A percentile compares a stretch with the other conserved stretches of the same genome.
phyloP scores from a whole-genome alignment of 306 rosid genomes.

The Benincasa hispida region DNA sequence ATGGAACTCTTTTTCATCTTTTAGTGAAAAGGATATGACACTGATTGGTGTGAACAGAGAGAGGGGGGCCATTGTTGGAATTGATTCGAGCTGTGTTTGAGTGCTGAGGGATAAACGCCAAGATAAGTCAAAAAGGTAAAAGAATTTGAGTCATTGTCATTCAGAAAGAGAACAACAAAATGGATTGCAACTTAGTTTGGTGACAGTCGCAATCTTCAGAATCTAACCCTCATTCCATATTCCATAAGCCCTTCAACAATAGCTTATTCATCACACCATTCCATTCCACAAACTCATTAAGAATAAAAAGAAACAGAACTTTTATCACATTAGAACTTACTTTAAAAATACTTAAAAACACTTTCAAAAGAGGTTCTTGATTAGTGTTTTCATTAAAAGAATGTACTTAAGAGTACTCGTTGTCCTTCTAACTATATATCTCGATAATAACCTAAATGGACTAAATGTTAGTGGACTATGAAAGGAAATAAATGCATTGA shows the following conservation, averaged over 20 bases:
- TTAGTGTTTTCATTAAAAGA: not conserved
- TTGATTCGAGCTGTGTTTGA: conserved; percentile 3
- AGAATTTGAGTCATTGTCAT: conserved; percentile 15
- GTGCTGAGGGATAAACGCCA: conserved; percentile 14
- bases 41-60: not conserved
- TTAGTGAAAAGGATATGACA: not conserved
- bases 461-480: not conserved
- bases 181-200: conserved; percentile 5
- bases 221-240: not conserved
- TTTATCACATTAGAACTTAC: not conserved
- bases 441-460: not conserved
- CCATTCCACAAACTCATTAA: not conserved
- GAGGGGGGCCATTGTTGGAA: not conserved
- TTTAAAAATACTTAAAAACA: not conserved
- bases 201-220: conserved; percentile 13
- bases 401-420: not conserved
- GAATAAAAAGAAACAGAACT: not conserved
- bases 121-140: conserved; percentile 15
- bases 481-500: not conserved
- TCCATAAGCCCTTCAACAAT: not conserved
- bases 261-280: not conserved
- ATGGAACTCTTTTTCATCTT: not conserved
- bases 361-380: not conserved
- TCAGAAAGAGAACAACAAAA: not conserved
- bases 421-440: not conserved